phyloP scores from a whole-genome alignment of 2,329 filamentous ascomycete species.

The Exophiala spinifera region DNA sequence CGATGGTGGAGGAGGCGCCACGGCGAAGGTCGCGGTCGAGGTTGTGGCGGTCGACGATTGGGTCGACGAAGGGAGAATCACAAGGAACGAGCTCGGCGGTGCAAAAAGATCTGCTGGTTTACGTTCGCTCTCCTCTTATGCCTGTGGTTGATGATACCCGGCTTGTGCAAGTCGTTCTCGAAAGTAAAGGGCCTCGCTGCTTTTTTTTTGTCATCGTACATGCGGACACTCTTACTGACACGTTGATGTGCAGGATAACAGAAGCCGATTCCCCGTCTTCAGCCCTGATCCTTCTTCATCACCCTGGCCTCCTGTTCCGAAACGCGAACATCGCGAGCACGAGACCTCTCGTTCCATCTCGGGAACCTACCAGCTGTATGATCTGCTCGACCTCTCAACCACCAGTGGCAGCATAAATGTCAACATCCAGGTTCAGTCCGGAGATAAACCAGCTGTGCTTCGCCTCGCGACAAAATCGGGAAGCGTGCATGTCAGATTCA shows the following conservation, averaged over 20 bases:
- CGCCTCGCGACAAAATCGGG: constrained; percentile 31
- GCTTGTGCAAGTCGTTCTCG: constrained; percentile 18
- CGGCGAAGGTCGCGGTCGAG: constrained; percentile 10
- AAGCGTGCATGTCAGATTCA: constrained; percentile 29
- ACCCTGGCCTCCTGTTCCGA: constrained; percentile 12
- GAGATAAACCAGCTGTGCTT: constrained; percentile 33
- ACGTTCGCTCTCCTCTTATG: constrained; percentile 16
- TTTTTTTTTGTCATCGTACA: neutral
- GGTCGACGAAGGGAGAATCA: neutral
- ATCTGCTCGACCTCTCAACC: constrained; percentile 34
- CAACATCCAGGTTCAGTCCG: constrained; percentile 34
- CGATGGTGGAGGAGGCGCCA: constrained; percentile 10
- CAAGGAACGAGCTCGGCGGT: constrained; percentile 18
- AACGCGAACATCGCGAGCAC: constrained; percentile 22
- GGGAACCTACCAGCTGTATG: constrained; percentile 35
- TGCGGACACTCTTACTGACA: neutral
- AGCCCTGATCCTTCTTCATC: constrained; percentile 3
- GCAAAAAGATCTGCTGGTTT: constrained; percentile 19
- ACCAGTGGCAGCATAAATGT: constrained; percentile 33
- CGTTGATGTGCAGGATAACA: constrained; percentile 9
- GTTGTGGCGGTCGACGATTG: constrained; percentile 8
- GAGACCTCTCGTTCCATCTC: constrained; percentile 28
- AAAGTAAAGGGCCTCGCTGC: constrained; percentile 19
- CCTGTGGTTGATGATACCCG: constrained; percentile 24
- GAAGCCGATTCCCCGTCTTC: constrained; percentile 11